Percentiles rank a stretch among this genome's conserved stretches.
phyloP scores from a whole-genome alignment of 23 red algal genomes.

The Gracilaria domingensis region DNA sequence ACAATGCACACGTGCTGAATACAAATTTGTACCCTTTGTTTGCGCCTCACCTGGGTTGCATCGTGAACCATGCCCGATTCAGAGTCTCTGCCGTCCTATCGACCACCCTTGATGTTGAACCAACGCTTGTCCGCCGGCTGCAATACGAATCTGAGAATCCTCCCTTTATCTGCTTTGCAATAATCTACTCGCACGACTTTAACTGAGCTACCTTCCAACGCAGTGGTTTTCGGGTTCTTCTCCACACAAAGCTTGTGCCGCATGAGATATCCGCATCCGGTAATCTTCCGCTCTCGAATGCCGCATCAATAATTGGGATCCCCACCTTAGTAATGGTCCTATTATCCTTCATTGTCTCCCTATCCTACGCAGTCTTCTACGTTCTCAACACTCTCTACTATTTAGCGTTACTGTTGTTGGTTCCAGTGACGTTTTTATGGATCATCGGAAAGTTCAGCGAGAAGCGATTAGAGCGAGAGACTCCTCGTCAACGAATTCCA shows the following conservation, averaged over 20 bases:
- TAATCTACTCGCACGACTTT: too few relatives aligned
- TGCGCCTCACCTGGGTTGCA: too few relatives aligned
- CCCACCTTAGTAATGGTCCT: not conserved
- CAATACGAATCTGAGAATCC: too few relatives aligned
- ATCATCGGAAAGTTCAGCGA: slow-evolving; percentile 44
- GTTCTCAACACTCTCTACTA: slow-evolving; percentile 23
- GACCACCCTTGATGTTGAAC: too few relatives aligned
- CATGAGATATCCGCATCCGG: not conserved
- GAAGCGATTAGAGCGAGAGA: slow-evolving; percentile 23
- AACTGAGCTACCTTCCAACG: not conserved
- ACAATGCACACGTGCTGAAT: not conserved
- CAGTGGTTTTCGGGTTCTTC: not conserved
- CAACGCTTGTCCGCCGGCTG: too few relatives aligned
- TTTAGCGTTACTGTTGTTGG: not conserved
- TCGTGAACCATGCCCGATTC: too few relatives aligned
- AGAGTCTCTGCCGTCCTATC: too few relatives aligned
- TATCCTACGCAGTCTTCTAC: slow-evolving; percentile 23
- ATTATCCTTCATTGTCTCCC: not conserved
- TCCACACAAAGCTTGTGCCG: not conserved
- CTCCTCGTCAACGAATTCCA: not conserved
- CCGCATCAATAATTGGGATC: not conserved
- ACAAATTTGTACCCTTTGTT: not conserved
- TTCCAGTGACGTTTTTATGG: slow-evolving; percentile 41
- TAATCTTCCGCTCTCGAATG: not conserved
- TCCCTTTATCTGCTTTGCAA: too few relatives aligned